A percentile compares a stretch with the other conserved stretches of the same genome.
Conservation (phyloP, 2,329 filamentous ascomycete genomes). For the Calonectria hongkongensis region DNA sequence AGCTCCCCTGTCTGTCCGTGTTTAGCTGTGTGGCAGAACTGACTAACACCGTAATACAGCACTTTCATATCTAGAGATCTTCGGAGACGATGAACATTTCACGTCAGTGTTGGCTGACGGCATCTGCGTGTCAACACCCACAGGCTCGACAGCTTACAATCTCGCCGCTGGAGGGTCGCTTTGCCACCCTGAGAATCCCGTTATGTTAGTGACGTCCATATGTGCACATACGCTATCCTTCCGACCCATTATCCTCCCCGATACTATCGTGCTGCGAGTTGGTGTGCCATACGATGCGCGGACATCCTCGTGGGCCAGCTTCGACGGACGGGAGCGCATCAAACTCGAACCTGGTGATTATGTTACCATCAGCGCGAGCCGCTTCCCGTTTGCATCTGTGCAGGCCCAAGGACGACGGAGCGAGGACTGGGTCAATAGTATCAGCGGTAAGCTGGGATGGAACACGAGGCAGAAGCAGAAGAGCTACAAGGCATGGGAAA, state of each 20-base stretch:
- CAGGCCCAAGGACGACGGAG: constrained; percentile 80
- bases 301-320: constrained; percentile 96
- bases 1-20: constrained; percentile 43
- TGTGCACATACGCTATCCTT: constrained; percentile 97
- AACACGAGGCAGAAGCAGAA: constrained; percentile 88
- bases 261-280: constrained; percentile 94
- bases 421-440: constrained; percentile 90
- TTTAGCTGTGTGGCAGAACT: constrained; percentile 28
- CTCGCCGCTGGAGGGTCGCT: constrained; percentile 95
- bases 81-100: constrained; percentile 96
- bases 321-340: constrained; percentile 93
- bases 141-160: constrained; percentile 96
- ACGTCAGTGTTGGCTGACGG: constrained; percentile 95
- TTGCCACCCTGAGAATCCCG: constrained; percentile 96
- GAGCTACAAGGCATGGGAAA: constrained; percentile 70
- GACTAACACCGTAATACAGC: constrained; percentile 67
- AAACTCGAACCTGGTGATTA: constrained; percentile 88
- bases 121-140: constrained; percentile 94
- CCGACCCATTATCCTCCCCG: constrained; percentile 95
- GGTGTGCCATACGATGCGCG: constrained; percentile 96
- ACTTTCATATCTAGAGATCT: constrained; percentile 94
- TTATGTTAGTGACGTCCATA: constrained; percentile 95
- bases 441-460: constrained; percentile 86
- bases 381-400: constrained; percentile 88
- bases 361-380: constrained; percentile 86